Evolutionary conservation across 208 protist genomes (phyloP), one percentile per base, ranked within the genome.

Genomic region (Acanthamoeba divionensis): DNA sequence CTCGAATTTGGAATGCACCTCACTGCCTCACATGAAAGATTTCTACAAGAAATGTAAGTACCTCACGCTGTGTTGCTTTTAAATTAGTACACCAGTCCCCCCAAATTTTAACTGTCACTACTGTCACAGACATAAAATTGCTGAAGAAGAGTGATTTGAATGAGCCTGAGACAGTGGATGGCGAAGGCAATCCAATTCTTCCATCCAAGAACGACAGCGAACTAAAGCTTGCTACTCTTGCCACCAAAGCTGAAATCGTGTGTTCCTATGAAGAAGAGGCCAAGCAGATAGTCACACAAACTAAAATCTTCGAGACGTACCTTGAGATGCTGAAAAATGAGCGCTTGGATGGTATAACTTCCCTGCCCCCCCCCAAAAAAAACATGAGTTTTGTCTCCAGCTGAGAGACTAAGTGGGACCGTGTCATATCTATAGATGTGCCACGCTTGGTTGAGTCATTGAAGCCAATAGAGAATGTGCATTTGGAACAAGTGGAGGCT

Each of bases 261-360:
- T 79, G 67, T 47, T 57, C 45, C 15, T 79, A 79, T 26, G 67
- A 79, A 1, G 67, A 79, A 24, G 67, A 79, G 67, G 67, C 67
- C 0, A 41, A 47, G 26, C 67, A 79, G 45, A 26, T 79, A 8
- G 67, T 57, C 45, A 41, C 45, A 41, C 67, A 54, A 26, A 1
- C 67, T 8, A 41, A 47, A 26, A 47, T 79, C 15, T 47, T 79
- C 33, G 18, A 62, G 41, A 47, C 33, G 13, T 47, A 79, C 33
- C 67, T 79, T 47, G 41, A 45, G 67, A 79, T 31, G 6, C 67
- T 79, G 24, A 47, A 79, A n/a, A 79, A 79, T 47, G 67, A 79
- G 4, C 67, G 67, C 48, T 31, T 79, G 9, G 55, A 79, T 41
- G 67, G 67, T 54, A 79, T n/a, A 24, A 8, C 15, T 7, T 21